Base-by-base conservation (phyloP, 768 basidiomycete genomes). In the Phaffia australis region DNA sequence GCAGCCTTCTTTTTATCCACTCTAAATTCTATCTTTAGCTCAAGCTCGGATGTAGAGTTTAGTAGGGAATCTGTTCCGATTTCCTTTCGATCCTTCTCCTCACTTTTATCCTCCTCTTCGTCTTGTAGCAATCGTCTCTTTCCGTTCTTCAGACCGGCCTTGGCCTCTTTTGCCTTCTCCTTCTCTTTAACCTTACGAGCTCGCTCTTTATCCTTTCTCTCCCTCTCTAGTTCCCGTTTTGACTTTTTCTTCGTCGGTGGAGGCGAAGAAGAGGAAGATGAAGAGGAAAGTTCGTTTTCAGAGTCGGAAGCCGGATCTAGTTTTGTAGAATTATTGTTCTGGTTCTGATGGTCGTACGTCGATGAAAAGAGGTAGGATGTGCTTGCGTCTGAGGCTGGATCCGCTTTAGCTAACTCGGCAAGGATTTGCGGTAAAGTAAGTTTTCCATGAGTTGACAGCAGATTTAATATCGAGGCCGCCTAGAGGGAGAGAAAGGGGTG, bases 381-480 rank as follows among this genome's bases (percentile, higher is more conserved):
- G 18, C 27, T n/a, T 57, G 56, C 19, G 50, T n/a, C 51, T 1
- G 46, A 23, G 25, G 35, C 35, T 42, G 35, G 35, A 42, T 42
- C 35, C 35, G 35, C 35, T 42, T 42, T 42, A 11, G 81, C 80
- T 32, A 75, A 69, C 21, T 56, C 57, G 85, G 75, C 50, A 77
- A 77, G 68, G 56, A 94, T 83, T 64, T 90, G 86, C 71, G 83
- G 83, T 3, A 85, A 81, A 57, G 84, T 83, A 72, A 94, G 81
- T 75, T 91, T 93, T 48, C 93, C 93, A 73, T 90, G 86, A 72
- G 91, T 84, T 62, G 94, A 78, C 30, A 94, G 79, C 15, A 84
- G 77, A 71, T 85, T 83, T 25, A 95, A 79, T 63, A 97, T 84
- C 64, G 87, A 84, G 60, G 83, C 82, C 16, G 82, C 89, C 89